Percentiles rank a stretch among this genome's conserved stretches.
Conservation (phyloP, 192 early-diverging fungal genomes). For the Paraglomus occultum region DNA sequence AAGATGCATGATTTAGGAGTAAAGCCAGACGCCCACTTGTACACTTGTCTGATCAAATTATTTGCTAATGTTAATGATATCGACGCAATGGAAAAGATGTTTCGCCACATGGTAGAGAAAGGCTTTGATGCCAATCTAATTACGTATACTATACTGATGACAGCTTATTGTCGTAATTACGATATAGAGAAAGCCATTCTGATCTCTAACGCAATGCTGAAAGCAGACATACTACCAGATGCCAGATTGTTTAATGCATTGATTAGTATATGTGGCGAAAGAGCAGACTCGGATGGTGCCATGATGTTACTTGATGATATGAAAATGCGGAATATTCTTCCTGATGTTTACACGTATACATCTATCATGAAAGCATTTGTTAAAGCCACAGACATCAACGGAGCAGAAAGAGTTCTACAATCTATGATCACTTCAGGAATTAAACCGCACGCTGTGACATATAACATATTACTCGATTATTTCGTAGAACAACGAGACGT, state of each 20-base stretch:
- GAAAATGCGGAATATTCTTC: slow-evolving; percentile 35
- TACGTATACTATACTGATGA: slow-evolving; percentile 46
- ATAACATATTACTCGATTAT: slow-evolving; percentile 78
- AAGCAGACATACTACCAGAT: slow-evolving; percentile 39
- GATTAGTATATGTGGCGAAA: slow-evolving; percentile 47
- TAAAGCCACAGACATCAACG: slow-evolving; percentile 59
- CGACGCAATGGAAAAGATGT: slow-evolving; percentile 23
- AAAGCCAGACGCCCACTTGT: neutral
- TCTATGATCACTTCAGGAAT: slow-evolving; percentile 74
- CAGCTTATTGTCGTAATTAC: slow-evolving; percentile 39
- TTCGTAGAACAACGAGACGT: slow-evolving; percentile 54
- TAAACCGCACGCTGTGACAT: slow-evolving; percentile 69
- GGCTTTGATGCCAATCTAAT: slow-evolving; percentile 38
- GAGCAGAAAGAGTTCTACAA: slow-evolving; percentile 78
- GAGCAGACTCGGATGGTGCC: slow-evolving; percentile 37
- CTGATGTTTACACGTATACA: slow-evolving; percentile 55
- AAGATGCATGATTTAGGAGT: slow-evolving; percentile 10
- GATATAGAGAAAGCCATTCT: slow-evolving; percentile 45
- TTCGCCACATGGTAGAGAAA: slow-evolving; percentile 3
- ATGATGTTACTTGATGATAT: slow-evolving; percentile 47
- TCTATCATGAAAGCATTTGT: slow-evolving; percentile 78
- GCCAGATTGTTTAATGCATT: slow-evolving; percentile 48
- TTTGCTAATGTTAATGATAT: slow-evolving; percentile 24
- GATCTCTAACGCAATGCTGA: slow-evolving; percentile 41
- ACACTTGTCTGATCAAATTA: slow-evolving; percentile 17